Base-by-base conservation (phyloP, 257 asterid species). In the Haberlea rhodopensis region DNA sequence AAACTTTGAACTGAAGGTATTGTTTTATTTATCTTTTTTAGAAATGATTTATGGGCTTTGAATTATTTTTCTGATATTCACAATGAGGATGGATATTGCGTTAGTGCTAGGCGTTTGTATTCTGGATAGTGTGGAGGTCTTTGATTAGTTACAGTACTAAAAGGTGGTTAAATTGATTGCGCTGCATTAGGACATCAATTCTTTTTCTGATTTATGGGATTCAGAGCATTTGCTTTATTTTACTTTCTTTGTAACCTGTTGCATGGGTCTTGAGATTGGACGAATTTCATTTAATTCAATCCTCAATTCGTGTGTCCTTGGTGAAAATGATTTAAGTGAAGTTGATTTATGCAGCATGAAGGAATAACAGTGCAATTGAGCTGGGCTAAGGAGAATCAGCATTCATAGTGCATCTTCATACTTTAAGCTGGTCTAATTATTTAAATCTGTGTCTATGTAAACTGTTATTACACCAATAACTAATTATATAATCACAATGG, bases 201-300 rank as follows among this genome's bases (percentile, higher is more conserved):
- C 13, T 16, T 49, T 46, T 5, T 10, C 23, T n/a, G 20, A 9
- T 25, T 27, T 46, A 59, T 49, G 28, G 43, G 34, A 13, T 2
- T 24, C 37, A 24, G 43, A 23, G 31, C 46, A 0, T 37, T 2
- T 37, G 46, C 16, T 3, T 37, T 69, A 29, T 24, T 54, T 57
- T 2, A 28, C 20, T 31, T 32, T 49, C n/a, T 34, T 54, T 16
- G 51, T 22, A 18, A 34, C 31, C 22, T n/a, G 5, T 13, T 4
- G 26, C 46, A 37, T 37, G n/a, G 11, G 46, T 37, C 46, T 45
- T 26, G 26, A 26, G 46, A 66, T 63, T 45, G 37, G 60, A 67
- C 49, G 16, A 8, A 15, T 61, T 25, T 46, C 26, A 24, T 5
- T 46, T 46, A 31, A 20, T 24, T 62, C 21, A 19, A 26, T 61